Conservation (phyloP, 140 eudicot species). For the Senecio squalidus region DNA sequence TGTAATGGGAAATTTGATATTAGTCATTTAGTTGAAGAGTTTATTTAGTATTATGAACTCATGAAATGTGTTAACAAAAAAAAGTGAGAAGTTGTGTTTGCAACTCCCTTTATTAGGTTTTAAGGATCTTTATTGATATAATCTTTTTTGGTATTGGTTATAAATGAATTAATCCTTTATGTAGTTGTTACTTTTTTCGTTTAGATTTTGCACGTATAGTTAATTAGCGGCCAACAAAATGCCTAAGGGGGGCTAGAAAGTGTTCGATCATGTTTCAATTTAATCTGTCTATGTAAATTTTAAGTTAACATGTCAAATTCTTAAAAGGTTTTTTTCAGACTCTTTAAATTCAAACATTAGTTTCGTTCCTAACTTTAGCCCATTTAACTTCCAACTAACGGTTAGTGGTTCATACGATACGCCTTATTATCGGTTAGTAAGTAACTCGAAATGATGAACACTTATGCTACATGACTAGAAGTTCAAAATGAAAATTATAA, state of each 20-base stretch:
- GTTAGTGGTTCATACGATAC: neutral
- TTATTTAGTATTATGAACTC: constrained; percentile 39
- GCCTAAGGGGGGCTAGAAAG: too few relatives aligned
- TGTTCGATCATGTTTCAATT: too few relatives aligned
- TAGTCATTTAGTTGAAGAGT: constrained; percentile 73
- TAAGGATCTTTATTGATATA: constrained; percentile 17
- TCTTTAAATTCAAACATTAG: too few relatives aligned
- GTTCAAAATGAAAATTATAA: too few relatives aligned
- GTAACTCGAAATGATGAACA: neutral
- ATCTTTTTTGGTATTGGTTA: constrained; percentile 24
- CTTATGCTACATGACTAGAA: too few relatives aligned
- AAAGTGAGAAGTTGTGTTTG: constrained; percentile 39
- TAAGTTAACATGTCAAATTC: too few relatives aligned
- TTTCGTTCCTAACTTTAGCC: too few relatives aligned
- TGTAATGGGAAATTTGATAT: constrained; percentile 77
- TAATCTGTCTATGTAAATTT: too few relatives aligned
- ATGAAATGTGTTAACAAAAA: neutral
- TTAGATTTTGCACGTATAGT: too few relatives aligned
- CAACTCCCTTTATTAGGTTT: constrained; percentile 37
- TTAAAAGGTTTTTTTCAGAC: too few relatives aligned
- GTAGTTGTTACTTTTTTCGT: constrained; percentile 17
- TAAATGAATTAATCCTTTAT: constrained; percentile 17
- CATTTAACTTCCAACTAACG: neutral
- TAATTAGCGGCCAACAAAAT: too few relatives aligned
- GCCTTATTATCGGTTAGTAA: neutral